These are phyloP conservation scores for Aureococcus anophagefferens DNA, from an alignment of 108 stramenopile genomes.

Conservation along the genomic window DNA sequence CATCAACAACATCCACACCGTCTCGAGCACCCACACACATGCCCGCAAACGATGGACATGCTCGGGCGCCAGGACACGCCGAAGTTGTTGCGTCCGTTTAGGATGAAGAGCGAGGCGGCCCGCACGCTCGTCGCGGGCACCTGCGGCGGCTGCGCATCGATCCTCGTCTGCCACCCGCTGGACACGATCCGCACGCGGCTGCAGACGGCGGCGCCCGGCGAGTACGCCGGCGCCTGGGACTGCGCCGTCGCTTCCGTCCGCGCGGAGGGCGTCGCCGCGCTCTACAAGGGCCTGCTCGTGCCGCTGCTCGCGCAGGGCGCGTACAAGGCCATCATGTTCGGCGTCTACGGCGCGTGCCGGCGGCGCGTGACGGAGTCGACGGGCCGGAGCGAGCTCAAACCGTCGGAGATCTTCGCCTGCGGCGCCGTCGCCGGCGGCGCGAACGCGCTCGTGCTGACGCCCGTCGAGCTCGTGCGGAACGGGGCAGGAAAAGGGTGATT, in stretches of 20 bases:
- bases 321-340: slow-evolving; percentile 35
- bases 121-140: slow-evolving; percentile 17
- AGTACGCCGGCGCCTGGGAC: slow-evolving; percentile 12
- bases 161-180: slow-evolving; percentile 20
- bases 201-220: slow-evolving; percentile 18
- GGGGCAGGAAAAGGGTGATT: too few species aligned
- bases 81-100: too few species aligned
- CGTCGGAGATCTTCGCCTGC: slow-evolving; percentile 4
- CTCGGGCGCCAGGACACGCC: too few species aligned
- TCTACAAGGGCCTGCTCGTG: slow-evolving; percentile 29
- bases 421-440: slow-evolving; percentile 25
- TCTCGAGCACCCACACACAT: too few species aligned
- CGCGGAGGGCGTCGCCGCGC: slow-evolving; percentile 17
- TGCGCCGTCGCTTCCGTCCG: slow-evolving; percentile 18
- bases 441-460: slow-evolving; percentile 29
- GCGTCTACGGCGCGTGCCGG: background rate
- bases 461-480: slow-evolving; percentile 36
- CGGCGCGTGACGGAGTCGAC: background rate
- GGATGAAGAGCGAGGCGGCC: background rate
- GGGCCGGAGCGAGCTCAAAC: background rate
- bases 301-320: slow-evolving; percentile 25
- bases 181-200: slow-evolving; percentile 29
- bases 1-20: too few species aligned
- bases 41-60: too few species aligned
- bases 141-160: slow-evolving; percentile 26